Conservation (phyloP, 2,329 filamentous ascomycete species). For the Diaporthe ilicicola region DNA sequence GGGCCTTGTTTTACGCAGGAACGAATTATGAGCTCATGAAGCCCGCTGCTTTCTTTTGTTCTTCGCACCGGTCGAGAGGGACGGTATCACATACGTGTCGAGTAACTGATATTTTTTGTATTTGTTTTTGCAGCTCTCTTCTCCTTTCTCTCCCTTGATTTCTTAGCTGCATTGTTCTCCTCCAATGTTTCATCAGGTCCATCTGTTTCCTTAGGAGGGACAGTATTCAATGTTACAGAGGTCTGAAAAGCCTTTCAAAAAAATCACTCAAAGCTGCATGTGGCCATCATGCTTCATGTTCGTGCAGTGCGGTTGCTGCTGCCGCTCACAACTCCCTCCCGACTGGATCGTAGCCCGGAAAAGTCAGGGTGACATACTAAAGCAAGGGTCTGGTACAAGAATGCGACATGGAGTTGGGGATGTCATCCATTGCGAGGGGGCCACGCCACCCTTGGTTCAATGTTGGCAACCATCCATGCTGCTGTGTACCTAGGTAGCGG, state of each 20-base stretch:
- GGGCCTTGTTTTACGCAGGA: too few species aligned
- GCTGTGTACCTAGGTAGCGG: background rate
- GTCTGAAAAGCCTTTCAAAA: background rate
- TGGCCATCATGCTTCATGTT: too few species aligned
- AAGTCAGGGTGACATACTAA: background rate
- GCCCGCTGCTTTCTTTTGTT: background rate
- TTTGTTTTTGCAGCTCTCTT: background rate
- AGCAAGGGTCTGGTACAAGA: background rate
- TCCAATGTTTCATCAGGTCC: accelerated
- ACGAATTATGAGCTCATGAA: conserved; percentile 9
- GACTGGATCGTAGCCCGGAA: too few species aligned
- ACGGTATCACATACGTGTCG: background rate
- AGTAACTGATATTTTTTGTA: background rate
- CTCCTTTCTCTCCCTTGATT: background rate
- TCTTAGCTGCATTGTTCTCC: background rate
- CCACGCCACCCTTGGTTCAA: background rate
- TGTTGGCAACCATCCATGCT: background rate
- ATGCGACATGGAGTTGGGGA: background rate
- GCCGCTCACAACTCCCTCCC: background rate
- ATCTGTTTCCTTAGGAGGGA: background rate
- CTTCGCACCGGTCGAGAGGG: background rate
- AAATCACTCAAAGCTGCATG: background rate
- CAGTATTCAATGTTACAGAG: background rate
- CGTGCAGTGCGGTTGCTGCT: background rate
- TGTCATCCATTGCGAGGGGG: background rate